Base-by-base conservation (phyloP, 2,329 filamentous ascomycete genomes). In the Onygena corvina region DNA sequence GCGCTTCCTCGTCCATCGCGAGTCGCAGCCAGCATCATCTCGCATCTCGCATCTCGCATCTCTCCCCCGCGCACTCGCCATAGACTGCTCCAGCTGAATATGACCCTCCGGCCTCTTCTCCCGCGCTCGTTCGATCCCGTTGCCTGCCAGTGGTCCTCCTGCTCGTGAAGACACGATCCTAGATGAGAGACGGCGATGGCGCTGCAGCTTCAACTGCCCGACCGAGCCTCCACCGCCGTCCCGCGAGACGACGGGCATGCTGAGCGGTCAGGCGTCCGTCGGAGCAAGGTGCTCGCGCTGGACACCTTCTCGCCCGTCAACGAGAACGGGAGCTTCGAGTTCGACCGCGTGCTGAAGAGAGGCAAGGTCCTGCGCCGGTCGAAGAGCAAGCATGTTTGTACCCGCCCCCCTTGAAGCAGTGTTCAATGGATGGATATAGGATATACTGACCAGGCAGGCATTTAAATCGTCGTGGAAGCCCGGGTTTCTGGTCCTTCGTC, bases 271-370 rank as follows among this genome's bases (percentile, higher is more conserved):
- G 53, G 9, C n/a, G 27, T 55, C 8, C 58, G 58, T 58, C 67
- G 68, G 51, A 70, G 59, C 49, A 67, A 68, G 49, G 73, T 77
- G 57, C 66, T 79, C 21, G 71, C 70, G 21, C 62, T 83, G 36
- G 80, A 84, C 56, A 74, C 81, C 12, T 81, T 87, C 61, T 92
- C 86, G 25, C 86, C 88, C 3, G 87, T 96, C 55, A 94, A 90
- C 63, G 83, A 94, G 66, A 89, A 94, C 66, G 92, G 92, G 54
- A 92, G 87, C 66, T 98, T 94, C 65, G 89, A 92, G 61, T 94
- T 93, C 61, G 92, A 98, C 66, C 83, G 88, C 46, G 86, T 96
- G 49, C 77, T 96, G 65, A 96, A 94, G 70, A 81, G 83, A 50
- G 89, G 90, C 52, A 84, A 83, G 57, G 81, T 94, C 33, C 77